Evolutionary conservation across 805 yeast genomes (phyloP).

Genomic region (Cyberlindnera amylophila): DNA sequence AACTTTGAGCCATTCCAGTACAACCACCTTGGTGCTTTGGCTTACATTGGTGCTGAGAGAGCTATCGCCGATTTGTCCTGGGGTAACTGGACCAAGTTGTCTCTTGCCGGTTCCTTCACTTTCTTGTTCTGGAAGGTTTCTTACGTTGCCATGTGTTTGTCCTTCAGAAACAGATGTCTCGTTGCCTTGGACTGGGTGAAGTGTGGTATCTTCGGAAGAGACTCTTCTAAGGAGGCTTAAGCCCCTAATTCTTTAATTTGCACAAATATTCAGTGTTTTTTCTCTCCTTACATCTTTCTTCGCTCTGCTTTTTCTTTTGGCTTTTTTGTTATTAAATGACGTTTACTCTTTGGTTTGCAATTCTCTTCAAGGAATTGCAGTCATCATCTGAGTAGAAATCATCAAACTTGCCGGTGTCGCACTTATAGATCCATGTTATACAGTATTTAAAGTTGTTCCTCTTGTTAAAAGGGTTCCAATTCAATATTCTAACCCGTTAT

Average conservation of each 20-base stretch:
- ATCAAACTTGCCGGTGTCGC: too few species aligned
- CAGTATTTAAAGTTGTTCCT: too few species aligned
- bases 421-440: too few species aligned
- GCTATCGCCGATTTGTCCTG: slow-evolving; percentile 89
- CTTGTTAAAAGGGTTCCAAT: too few species aligned
- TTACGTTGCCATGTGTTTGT: slow-evolving; percentile 87
- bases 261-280: neutral
- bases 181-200: slow-evolving; percentile 88
- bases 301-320: neutral
- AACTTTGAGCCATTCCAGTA: slow-evolving; percentile 65
- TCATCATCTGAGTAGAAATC: too few species aligned
- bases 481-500: too few species aligned
- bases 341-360: too few species aligned
- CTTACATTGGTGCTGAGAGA: slow-evolving; percentile 88
- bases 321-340: too few species aligned
- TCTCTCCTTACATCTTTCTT: neutral
- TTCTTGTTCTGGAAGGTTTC: slow-evolving; percentile 95
- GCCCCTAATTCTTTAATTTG: neutral
- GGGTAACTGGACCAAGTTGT: slow-evolving; percentile 75
- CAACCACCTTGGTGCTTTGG: slow-evolving; percentile 88
- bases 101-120: slow-evolving; percentile 82
- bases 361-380: too few species aligned
- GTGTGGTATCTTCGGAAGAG: slow-evolving; percentile 87
- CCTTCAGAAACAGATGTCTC: slow-evolving; percentile 82
- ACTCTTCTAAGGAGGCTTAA: slow-evolving; percentile 40